Base-by-base conservation (phyloP, 352 stramenopile genomes). In the Ophiocytium majus region DNA sequence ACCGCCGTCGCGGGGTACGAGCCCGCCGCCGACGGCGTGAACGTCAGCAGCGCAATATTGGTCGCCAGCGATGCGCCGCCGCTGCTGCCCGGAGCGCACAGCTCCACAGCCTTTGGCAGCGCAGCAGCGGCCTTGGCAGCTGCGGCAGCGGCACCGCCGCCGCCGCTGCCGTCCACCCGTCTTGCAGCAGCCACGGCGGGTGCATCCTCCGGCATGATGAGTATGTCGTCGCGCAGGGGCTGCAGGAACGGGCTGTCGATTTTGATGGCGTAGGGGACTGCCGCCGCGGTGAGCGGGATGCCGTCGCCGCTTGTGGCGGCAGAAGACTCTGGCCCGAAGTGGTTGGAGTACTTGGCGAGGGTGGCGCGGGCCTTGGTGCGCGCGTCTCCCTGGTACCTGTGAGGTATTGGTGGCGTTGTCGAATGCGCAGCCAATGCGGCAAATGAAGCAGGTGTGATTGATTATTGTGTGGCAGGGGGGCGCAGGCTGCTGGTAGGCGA, bases 201-300 rank as follows among this genome's bases (percentile, higher is more conserved):
- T n/a, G 76, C 35, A 17, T 86, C 83, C 0, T 63, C 23, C 71
- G 80, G 63, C 32, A 85, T 50, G 32, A 92, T 50, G 0, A 89
- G 91, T 32, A 95, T 79, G 28, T 95, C 93, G 0, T 90, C 85
- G 17, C 91, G 88, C 0, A 92, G 89, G 0, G 92, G 89, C 19
- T 92, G 85, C 64, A 96, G 97, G 49, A 94, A 97, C 0, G 93
- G 93, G 0, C 93, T 96, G 76, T 97, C 96, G 50, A 96, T 91
- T 64, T 85, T 64, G n/a, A 88, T 28, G 50, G 66, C 82, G 33
- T 43, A 83, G 28, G 43, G 43, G 19, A 83, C 50, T 10, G 79
- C 31, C 1, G n/a, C 79, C 10, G 31, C 50, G 23, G 50, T 19
- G 50, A 35, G 1, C 10, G 10, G 1, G 23, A 10, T 28, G 28